Base-by-base conservation (phyloP, 768 basidiomycete genomes). In the Phlegmacium glaucopus region DNA sequence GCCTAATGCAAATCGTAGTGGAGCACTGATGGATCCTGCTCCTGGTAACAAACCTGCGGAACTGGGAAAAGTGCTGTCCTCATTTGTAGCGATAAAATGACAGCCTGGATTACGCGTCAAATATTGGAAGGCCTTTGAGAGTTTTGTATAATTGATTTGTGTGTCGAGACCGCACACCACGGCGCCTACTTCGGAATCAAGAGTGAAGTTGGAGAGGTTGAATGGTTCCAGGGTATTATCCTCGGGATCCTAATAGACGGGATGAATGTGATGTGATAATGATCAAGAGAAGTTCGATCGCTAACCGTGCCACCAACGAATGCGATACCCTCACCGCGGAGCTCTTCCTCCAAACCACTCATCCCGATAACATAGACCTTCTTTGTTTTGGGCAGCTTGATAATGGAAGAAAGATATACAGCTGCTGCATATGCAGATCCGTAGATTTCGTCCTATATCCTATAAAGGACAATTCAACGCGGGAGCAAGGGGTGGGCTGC, bases 321-420 rank as follows among this genome's bases (percentile, higher is more conserved):
- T 12, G 75, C 59, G 48, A 97, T 77, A 13, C 93, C 95, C 60
- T 97, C 94, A 34, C 85, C 80, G n/a, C 71, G 75, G 50, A 99
- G 72, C 67, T 99, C 95, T 57, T 98, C 90, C 67, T 98, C 95
- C 26, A 99, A 67, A 0, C 95, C 96, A 27, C 72, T 65, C 82
- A 90, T 87, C 9, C 95, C 95, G 51, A 99, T 87, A 12, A 98
- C 94, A 69, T 94, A 99, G 11, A 94, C 94, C 65, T 88, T 91
- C 72, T 97, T 92, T 62, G 87, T 78, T 60, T 86, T 90, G 9
- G 93, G 90, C 51, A 99, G 76, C 48, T 91, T 87, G 56, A 94
- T 74, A 10, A 97, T 87, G 34, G 90, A 82, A 0, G 94, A 94
- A 18, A 97, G 70, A 67, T 97, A 78, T 1, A 77, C 73, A n/a